Conservation (phyloP, 1,284 basidiomycete genomes). For the Puccinia novopanici region DNA sequence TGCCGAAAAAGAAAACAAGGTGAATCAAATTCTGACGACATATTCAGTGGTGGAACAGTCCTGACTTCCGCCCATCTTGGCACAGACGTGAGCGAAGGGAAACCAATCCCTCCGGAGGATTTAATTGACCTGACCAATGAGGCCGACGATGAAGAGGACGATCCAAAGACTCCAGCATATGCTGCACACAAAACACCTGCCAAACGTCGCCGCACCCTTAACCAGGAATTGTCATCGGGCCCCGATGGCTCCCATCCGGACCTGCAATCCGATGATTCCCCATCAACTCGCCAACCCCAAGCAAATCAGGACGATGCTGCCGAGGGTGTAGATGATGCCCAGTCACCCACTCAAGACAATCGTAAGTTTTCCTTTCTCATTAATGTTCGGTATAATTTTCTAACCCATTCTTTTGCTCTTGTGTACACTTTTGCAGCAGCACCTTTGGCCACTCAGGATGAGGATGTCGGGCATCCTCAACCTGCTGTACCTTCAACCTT, state of each 20-base stretch:
- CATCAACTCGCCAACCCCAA: not conserved
- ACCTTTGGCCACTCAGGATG: not conserved
- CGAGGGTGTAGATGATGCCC: not conserved
- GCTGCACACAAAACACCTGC: not conserved
- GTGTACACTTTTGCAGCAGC: not conserved
- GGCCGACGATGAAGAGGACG: not conserved
- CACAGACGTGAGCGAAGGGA: slow-evolving; percentile 21
- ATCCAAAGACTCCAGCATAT: not conserved
- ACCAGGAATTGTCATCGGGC: not conserved
- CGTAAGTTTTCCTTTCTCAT: not conserved
- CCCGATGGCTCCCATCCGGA: not conserved
- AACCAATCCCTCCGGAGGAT: no score
- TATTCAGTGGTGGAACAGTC: not conserved
- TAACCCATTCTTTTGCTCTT: not conserved
- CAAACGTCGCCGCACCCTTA: not conserved
- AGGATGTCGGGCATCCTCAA: not conserved
- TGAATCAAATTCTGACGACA: not conserved
- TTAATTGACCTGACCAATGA: slow-evolving; percentile 16
- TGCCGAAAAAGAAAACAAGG: slow-evolving; percentile 22
- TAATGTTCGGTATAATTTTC: not conserved
- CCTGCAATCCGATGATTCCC: not conserved
- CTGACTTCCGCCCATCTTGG: not conserved
- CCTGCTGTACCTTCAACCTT: not conserved
- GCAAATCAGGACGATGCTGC: not conserved
- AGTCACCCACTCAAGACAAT: not conserved